Evolutionary conservation across 495 filamentous ascomycete species (phyloP).

Genomic region (Hypoxylon trugodes): DNA sequence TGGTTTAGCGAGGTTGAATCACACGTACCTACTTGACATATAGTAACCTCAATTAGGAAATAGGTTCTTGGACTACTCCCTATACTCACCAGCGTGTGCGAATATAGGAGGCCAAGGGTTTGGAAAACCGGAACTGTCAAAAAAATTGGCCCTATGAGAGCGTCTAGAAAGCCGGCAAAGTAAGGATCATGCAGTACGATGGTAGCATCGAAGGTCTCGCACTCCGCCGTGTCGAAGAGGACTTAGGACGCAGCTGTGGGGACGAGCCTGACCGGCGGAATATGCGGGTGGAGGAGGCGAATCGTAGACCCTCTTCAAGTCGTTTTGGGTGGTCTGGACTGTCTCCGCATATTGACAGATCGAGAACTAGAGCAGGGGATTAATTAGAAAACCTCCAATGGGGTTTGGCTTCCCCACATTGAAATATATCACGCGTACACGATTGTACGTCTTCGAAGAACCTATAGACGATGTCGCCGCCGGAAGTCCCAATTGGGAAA

Average conservation of each 20-base stretch:
- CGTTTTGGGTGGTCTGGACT: slow-evolving; percentile 29
- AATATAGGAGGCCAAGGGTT: slow-evolving; percentile 14
- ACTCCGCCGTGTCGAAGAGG: slow-evolving; percentile 26
- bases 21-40: slow-evolving; percentile 17
- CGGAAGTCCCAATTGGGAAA: slow-evolving; percentile 32
- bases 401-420: slow-evolving; percentile 33
- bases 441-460: slow-evolving; percentile 8
- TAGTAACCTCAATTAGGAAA: slow-evolving; percentile 10
- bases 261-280: slow-evolving; percentile 28
- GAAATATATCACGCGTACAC: slow-evolving; percentile 24
- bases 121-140: slow-evolving; percentile 18
- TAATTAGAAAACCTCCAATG: slow-evolving; percentile 19
- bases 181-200: slow-evolving; percentile 23
- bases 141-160: slow-evolving; percentile 13
- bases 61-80: slow-evolving; percentile 3
- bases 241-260: slow-evolving; percentile 17
- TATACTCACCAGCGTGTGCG: neutral
- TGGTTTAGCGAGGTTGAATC: slow-evolving; percentile 20
- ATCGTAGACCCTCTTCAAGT: slow-evolving; percentile 11
- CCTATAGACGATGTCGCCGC: slow-evolving; percentile 30
- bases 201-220: slow-evolving; percentile 14
- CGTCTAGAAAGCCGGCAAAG: neutral
- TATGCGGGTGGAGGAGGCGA: slow-evolving; percentile 27
- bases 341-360: slow-evolving; percentile 21
- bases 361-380: slow-evolving; percentile 29